These are phyloP conservation scores for Globisporangium rhizosaccharum DNA, from an alignment of 352 stramenopile species.

Conservation along the genomic window DNA sequence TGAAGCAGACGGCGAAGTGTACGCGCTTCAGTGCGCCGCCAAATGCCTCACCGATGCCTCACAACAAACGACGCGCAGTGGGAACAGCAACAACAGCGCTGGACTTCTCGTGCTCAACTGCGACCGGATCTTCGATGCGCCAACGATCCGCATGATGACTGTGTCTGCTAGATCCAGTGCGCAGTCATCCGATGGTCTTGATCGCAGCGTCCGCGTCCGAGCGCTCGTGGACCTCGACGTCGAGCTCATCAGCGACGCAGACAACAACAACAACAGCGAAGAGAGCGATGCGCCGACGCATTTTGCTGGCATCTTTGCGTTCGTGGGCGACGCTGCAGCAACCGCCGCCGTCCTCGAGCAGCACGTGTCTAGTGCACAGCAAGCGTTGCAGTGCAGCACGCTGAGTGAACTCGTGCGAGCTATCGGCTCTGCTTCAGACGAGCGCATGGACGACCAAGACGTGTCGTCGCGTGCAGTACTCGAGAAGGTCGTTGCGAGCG, in stretches of 20 bases:
- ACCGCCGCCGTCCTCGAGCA: not conserved
- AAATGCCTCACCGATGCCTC: not conserved
- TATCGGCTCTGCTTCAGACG: not conserved
- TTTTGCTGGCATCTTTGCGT: constrained; percentile 17
- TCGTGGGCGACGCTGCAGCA: constrained; percentile 1
- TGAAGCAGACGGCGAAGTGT: not conserved
- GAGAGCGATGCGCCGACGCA: not conserved
- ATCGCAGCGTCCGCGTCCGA: constrained; percentile 4
- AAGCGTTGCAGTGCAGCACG: not conserved
- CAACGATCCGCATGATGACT: constrained; percentile 25
- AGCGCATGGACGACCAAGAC: not conserved
- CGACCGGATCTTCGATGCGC: constrained; percentile 17
- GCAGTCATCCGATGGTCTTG: not conserved
- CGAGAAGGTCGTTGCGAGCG: constrained; percentile 21
- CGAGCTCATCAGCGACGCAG: not conserved
- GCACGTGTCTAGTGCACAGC: not conserved
- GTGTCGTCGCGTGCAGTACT: not conserved
- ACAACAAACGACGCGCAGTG: not conserved
- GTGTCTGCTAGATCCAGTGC: not conserved
- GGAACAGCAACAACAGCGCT: constrained; percentile 6
- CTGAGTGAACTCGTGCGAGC: not conserved
- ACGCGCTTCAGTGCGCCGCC: not conserved
- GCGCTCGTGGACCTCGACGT: constrained; percentile 23
- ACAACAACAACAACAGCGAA: not conserved
- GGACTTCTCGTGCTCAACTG: constrained; percentile 15